phyloP scores from a whole-genome alignment of 2,329 filamentous ascomycete species.

The Alternaria panax region DNA sequence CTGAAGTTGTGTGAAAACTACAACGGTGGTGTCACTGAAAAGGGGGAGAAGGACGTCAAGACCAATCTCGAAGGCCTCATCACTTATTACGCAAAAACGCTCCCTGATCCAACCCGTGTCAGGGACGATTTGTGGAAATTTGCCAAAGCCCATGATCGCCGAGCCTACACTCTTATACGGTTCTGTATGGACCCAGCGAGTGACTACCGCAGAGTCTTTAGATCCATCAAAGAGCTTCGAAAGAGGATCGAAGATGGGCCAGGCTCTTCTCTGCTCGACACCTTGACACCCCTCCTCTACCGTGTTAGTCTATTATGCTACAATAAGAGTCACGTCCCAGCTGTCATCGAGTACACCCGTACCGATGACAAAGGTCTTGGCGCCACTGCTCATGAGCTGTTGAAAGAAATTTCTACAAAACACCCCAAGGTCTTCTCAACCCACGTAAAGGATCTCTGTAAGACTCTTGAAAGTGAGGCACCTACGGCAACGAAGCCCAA shows the following conservation, averaged over 20 bases:
- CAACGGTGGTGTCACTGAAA: constrained; percentile 83
- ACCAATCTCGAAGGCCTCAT: constrained; percentile 75
- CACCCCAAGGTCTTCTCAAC: constrained; percentile 92
- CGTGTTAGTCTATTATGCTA: constrained; percentile 84
- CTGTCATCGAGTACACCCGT: constrained; percentile 86
- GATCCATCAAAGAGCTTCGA: constrained; percentile 87
- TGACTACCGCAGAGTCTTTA: constrained; percentile 89
- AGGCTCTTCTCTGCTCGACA: constrained; percentile 73
- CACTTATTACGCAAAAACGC: constrained; percentile 73
- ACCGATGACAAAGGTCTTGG: constrained; percentile 82
- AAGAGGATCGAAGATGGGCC: constrained; percentile 78
- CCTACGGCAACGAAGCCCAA: constrained; percentile 73
- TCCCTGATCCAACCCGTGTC: constrained; percentile 77
- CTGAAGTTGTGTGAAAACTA: constrained; percentile 85
- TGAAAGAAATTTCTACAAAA: constrained; percentile 88
- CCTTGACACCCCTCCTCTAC: constrained; percentile 82
- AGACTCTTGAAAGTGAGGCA: constrained; percentile 80
- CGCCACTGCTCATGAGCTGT: constrained; percentile 81
- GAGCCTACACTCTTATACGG: constrained; percentile 86
- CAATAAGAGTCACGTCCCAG: constrained; percentile 91
- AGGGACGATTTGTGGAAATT: constrained; percentile 86
- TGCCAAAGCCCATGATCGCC: constrained; percentile 87
- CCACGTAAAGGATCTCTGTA: constrained; percentile 90
- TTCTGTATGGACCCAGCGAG: constrained; percentile 85
- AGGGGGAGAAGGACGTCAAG: constrained; percentile 72